These are phyloP conservation scores for Xylariaceae sp. DNA, from an alignment of 2,329 filamentous ascomycete species.

Conservation along the genomic window DNA sequence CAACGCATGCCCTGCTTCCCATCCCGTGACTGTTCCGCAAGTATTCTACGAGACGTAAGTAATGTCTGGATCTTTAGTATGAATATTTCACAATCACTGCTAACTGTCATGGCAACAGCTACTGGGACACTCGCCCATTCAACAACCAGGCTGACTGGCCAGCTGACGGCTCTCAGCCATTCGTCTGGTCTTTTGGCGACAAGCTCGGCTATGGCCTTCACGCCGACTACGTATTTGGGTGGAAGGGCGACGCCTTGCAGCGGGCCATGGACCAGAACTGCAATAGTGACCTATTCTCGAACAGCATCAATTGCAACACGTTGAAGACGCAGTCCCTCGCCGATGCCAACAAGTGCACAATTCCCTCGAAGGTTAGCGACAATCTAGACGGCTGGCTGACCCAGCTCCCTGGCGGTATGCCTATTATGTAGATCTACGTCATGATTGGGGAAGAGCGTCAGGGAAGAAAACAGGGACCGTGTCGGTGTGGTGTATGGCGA, in stretches of 20 bases:
- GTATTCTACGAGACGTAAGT: conserved; percentile 48
- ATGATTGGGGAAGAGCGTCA: too few species aligned
- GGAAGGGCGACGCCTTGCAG: conserved; percentile 49
- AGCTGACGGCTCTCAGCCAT: conserved; percentile 42
- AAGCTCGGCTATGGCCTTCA: conserved; percentile 43
- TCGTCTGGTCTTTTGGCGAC: conserved; percentile 42
- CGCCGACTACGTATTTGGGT: conserved; percentile 49
- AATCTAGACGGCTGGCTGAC: conserved; percentile 43
- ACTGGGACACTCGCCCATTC: conserved; percentile 47
- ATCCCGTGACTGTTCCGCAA: conserved; percentile 44
- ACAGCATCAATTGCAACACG: conserved; percentile 39
- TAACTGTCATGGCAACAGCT: conserved; percentile 29
- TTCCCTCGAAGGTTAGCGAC: conserved; percentile 38
- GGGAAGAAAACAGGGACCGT: too few species aligned
- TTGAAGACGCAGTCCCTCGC: conserved; percentile 38
- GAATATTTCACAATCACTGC: neutral
- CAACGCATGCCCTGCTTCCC: conserved; percentile 39
- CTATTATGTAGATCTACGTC: conserved; percentile 27
- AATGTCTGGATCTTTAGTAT: neutral
- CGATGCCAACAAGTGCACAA: conserved; percentile 43
- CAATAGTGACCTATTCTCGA: conserved; percentile 40
- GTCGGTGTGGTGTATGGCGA: neutral
- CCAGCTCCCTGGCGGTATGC: conserved; percentile 37
- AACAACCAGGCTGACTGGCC: conserved; percentile 46
- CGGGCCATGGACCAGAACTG: conserved; percentile 44